A percentile compares a stretch with the other conserved stretches of the same genome.
Conservation (phyloP, 2,329 filamentous ascomycete genomes). For the Colletotrichum orchidophilum region DNA sequence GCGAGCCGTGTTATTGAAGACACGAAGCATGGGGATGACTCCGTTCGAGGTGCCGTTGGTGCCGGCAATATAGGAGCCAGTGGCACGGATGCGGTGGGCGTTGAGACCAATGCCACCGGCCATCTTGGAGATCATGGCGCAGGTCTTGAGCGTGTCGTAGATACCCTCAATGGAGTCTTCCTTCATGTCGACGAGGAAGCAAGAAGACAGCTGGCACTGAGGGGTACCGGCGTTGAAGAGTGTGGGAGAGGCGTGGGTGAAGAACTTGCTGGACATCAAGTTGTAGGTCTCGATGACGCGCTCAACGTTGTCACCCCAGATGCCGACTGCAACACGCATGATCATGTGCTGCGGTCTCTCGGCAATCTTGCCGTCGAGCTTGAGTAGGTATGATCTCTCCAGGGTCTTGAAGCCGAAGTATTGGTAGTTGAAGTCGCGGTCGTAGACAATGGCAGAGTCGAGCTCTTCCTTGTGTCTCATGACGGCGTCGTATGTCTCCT, state of each 20-base stretch:
- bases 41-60: constrained; percentile 99
- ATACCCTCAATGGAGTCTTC: constrained; percentile 99
- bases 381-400: constrained; percentile 95
- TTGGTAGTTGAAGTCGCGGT: constrained; percentile 99
- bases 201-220: constrained; percentile 93
- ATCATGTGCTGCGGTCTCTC: constrained; percentile 99
- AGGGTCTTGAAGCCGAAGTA: constrained; percentile 99
- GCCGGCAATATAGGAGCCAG: constrained; percentile 96
- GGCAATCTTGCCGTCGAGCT: constrained; percentile 94
- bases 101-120: constrained; percentile 98
- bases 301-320: constrained; percentile 95
- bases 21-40: constrained; percentile 95
- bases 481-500: constrained; percentile 89
- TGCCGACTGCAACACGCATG: constrained; percentile 98
- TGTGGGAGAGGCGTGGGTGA: constrained; percentile 97
- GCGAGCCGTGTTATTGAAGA: constrained; percentile 99
- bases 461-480: constrained; percentile 97
- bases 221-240: constrained; percentile 98
- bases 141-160: constrained; percentile 98
- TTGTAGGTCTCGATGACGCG: constrained; percentile 97
- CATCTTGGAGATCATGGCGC: constrained; percentile 99
- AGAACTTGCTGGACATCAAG: constrained; percentile 98
- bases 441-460: constrained; percentile 98
- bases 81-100: constrained; percentile 94
- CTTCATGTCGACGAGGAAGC: constrained; percentile 99